Evolutionary conservation across 169 alveolate species (phyloP).

Genomic region (Eimeria zaria): DNA sequence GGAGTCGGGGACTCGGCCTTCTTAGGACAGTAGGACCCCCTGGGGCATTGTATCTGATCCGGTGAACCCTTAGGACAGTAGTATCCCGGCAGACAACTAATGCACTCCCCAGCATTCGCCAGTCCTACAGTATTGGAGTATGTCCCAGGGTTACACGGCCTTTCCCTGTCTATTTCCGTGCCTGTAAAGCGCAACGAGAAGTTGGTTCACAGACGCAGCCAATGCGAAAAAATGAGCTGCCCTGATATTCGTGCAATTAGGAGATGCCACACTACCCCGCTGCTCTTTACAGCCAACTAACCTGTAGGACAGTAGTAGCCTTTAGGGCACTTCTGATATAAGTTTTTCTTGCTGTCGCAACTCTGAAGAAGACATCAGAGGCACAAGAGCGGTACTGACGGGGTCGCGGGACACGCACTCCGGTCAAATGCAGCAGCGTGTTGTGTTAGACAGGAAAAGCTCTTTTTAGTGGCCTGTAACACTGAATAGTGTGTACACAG

Average conservation of each 20-base stretch:
- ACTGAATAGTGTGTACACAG: neutral
- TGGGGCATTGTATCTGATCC: slow-evolving; percentile 43
- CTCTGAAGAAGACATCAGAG: neutral
- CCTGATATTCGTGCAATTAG: neutral
- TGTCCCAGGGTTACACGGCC: slow-evolving; percentile 39
- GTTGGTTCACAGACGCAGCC: neutral
- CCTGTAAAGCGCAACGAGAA: neutral
- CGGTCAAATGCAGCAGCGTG: neutral
- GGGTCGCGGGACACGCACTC: neutral
- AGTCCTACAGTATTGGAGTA: neutral
- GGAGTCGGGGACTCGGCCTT: slow-evolving; percentile 73
- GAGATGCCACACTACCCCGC: neutral
- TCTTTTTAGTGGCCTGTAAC: neutral
- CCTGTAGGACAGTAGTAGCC: slow-evolving; percentile 66
- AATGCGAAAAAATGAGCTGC: neutral
- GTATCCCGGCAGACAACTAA: slow-evolving; percentile 40
- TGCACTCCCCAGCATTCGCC: slow-evolving; percentile 40
- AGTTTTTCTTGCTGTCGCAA: slow-evolving; percentile 1
- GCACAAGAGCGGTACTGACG: neutral
- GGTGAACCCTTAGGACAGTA: slow-evolving; percentile 18
- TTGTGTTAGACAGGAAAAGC: neutral
- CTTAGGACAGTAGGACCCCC: slow-evolving; percentile 77
- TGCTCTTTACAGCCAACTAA: neutral
- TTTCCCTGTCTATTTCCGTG: slow-evolving; percentile 2
- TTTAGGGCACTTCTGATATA: neutral